These are phyloP conservation scores for Geosmithia flava DNA, from an alignment of 2,329 filamentous ascomycete genomes.

Conservation along the genomic window DNA sequence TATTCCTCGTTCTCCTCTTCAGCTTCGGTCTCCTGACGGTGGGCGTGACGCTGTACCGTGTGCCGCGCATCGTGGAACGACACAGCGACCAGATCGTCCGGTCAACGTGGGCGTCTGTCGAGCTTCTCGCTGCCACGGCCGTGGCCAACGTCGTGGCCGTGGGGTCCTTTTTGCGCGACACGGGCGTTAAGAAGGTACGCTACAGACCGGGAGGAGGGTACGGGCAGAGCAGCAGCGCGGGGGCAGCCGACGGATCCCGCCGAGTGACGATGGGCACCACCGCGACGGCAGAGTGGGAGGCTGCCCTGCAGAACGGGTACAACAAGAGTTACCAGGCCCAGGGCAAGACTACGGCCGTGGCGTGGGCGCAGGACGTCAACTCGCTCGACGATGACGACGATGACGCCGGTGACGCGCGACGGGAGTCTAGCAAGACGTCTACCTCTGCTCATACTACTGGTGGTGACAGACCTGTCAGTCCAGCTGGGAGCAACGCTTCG, in stretches of 20 bases:
- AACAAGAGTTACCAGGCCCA: neutral
- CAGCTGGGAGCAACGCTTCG: neutral
- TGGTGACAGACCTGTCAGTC: neutral
- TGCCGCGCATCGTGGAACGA: slow-evolving; percentile 62
- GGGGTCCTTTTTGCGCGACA: slow-evolving; percentile 83
- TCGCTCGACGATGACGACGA: neutral
- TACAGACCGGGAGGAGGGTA: neutral
- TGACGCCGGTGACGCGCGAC: neutral
- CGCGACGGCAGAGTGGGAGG: neutral
- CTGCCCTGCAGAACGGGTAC: neutral
- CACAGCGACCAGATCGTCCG: slow-evolving; percentile 73
- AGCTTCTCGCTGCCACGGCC: slow-evolving; percentile 77
- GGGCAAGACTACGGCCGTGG: neutral
- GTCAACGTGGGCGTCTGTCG: slow-evolving; percentile 78
- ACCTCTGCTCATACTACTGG: neutral
- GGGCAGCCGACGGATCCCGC: neutral
- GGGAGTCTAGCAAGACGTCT: neutral
- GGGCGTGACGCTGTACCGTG: slow-evolving; percentile 65
- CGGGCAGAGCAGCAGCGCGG: neutral
- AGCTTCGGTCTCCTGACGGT: slow-evolving; percentile 71
- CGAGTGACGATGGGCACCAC: neutral
- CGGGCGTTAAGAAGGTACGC: slow-evolving; percentile 65
- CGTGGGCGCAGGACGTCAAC: neutral
- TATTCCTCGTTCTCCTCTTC: slow-evolving; percentile 71
- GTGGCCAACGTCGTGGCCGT: slow-evolving; percentile 84